These are phyloP conservation scores for Colletotrichum paranaense DNA, from an alignment of 2,329 filamentous ascomycete genomes.

Conservation along the genomic window DNA sequence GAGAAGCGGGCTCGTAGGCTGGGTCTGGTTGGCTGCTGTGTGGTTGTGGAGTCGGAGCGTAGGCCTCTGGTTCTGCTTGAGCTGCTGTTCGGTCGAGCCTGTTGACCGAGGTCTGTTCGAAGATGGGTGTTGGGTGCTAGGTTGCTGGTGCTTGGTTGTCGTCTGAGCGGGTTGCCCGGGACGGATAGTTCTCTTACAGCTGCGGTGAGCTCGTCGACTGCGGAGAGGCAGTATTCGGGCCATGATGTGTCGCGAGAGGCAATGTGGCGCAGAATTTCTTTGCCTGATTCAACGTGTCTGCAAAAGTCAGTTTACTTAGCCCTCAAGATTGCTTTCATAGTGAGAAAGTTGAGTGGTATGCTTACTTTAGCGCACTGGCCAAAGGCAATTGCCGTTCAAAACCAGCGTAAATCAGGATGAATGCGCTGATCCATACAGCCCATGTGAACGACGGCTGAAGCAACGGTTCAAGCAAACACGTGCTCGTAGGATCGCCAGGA, in stretches of 20 bases:
- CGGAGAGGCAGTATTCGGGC: conserved; percentile 47
- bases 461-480: conserved; percentile 44
- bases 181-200: conserved; percentile 42
- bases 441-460: conserved; percentile 64
- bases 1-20: conserved; percentile 15
- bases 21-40: neutral
- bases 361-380: conserved; percentile 52
- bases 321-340: neutral
- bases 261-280: conserved; percentile 42
- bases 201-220: conserved; percentile 45
- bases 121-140: neutral
- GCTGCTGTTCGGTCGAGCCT: neutral
- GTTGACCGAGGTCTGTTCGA: neutral
- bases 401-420: conserved; percentile 62
- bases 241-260: conserved; percentile 45
- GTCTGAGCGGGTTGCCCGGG: neutral
- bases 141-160: neutral
- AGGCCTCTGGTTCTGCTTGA: neutral
- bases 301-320: neutral
- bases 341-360: neutral
- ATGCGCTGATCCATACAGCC: conserved; percentile 64
- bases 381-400: conserved; percentile 55
- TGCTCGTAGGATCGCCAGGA: conserved; percentile 5
- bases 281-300: conserved; percentile 45
- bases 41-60: neutral